phyloP scores from a whole-genome alignment of 2,329 filamentous ascomycete species.

The Myriosclerotinia scirpicola region DNA sequence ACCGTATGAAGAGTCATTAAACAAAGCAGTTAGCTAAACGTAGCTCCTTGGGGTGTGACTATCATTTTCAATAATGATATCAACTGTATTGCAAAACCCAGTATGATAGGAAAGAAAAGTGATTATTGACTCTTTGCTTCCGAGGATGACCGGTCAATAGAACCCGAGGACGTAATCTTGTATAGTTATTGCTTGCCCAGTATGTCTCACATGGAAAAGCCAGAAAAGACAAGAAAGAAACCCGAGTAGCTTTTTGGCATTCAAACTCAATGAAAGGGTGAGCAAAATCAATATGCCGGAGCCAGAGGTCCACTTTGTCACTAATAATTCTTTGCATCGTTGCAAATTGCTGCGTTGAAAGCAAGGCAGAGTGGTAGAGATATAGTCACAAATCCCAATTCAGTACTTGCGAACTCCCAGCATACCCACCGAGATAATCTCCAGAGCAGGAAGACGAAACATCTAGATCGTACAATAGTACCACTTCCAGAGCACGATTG shows the following conservation, averaged over 20 bases:
- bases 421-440: not conserved
- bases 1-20: not conserved
- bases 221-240: not conserved
- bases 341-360: not conserved
- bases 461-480: not conserved
- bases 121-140: not conserved
- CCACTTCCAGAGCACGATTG: not conserved
- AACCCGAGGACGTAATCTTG: not conserved
- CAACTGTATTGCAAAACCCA: not conserved
- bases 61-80: not conserved
- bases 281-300: not conserved
- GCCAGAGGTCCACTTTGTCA: not conserved
- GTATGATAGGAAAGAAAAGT: not conserved
- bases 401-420: not conserved
- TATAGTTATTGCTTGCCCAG: not conserved
- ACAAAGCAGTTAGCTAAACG: not conserved
- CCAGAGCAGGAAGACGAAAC: not conserved
- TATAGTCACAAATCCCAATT: not conserved
- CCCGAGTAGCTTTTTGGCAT: not conserved
- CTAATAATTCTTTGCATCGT: not conserved
- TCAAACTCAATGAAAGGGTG: not conserved
- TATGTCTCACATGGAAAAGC: not conserved
- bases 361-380: not conserved
- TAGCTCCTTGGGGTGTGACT: not conserved
- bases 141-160: not conserved